A percentile compares a stretch with the other conserved stretches of the same genome.
Conservation (phyloP, 805 yeast genomes). For the Sungouiella thailandica region DNA sequence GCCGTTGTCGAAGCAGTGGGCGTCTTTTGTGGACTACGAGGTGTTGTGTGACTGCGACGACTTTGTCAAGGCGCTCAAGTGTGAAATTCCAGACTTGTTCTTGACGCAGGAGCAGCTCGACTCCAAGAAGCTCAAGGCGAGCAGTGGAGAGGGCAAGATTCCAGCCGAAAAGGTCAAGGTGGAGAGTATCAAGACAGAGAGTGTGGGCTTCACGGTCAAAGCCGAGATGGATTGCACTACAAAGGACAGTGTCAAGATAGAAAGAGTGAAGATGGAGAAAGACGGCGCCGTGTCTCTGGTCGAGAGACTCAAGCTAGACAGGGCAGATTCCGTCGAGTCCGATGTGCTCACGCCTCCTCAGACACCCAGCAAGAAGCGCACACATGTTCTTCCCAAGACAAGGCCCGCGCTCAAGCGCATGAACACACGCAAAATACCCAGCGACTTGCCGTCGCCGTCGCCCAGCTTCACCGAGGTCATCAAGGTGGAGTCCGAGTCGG, state of each 20-base stretch:
- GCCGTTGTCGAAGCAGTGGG: conserved; percentile 61
- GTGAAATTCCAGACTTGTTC: conserved; percentile 58
- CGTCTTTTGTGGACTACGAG: conserved; percentile 70
- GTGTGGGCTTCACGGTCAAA: no score
- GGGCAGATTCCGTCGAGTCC: no score
- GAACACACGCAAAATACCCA: conserved; percentile 8
- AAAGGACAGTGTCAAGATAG: conserved; percentile 1
- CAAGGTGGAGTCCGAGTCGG: conserved; percentile 13
- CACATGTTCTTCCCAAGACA: conserved; percentile 14
- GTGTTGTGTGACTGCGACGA: conserved; percentile 75
- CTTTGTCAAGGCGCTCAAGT: conserved; percentile 58
- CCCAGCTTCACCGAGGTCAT: conserved; percentile 25
- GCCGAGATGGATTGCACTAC: conserved; percentile 8
- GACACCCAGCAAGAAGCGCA: conserved; percentile 26
- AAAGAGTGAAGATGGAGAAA: conserved; percentile 6
- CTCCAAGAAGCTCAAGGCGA: conserved; percentile 32
- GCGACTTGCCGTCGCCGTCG: conserved; percentile 30
- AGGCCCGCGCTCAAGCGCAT: conserved; percentile 13
- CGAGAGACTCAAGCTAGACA: no score
- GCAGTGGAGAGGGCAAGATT: conserved; percentile 1
- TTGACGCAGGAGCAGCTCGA: conserved; percentile 49
- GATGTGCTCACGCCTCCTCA: conserved; percentile 31
- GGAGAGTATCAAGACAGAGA: conserved; percentile 5
- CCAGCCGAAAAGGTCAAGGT: conserved; percentile 1
- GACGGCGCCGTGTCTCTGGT: no score